A percentile compares a stretch with the other conserved stretches of the same genome.
phyloP scores from a whole-genome alignment of 257 asterid genomes.

The Knoxia roxburghii region DNA sequence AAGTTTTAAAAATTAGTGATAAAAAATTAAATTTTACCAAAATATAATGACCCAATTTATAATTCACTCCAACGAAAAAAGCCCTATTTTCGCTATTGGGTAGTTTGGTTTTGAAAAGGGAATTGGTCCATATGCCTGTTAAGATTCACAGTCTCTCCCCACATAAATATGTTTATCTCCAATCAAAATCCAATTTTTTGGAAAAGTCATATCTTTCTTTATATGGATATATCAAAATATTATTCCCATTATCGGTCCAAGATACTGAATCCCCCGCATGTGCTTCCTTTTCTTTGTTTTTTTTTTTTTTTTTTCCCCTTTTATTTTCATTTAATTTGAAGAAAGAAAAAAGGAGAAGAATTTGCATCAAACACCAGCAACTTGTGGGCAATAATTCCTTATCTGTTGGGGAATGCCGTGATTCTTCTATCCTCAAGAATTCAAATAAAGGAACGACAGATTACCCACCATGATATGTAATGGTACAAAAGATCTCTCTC shows the following conservation, averaged over 20 bases:
- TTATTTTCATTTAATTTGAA: no score
- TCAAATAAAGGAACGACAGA: no score
- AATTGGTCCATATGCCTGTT: slow-evolving; percentile 10
- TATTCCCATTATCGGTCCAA: neutral
- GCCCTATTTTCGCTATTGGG: slow-evolving; percentile 9
- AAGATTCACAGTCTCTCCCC: slow-evolving; percentile 10
- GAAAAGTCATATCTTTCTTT: slow-evolving; percentile 13
- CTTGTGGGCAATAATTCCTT: slow-evolving; percentile 5
- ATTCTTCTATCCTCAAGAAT: neutral
- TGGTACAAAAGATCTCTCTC: no score
- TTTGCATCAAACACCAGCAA: neutral
- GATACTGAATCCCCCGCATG: slow-evolving; percentile 9
- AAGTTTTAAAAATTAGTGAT: no score
- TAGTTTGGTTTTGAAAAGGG: slow-evolving; percentile 6
- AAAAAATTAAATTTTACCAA: no score
- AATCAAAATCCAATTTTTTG: slow-evolving; percentile 4
- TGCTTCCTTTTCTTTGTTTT: neutral
- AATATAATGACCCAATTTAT: no score
- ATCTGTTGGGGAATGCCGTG: neutral
- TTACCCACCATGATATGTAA: no score
- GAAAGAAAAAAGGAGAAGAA: no score
- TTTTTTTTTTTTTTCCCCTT: neutral
- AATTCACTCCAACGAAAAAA: no score
- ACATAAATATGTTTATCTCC: no score
- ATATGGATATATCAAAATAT: neutral